Conservation (phyloP, 768 basidiomycete species). For the Lyophyllum shimeji region DNA sequence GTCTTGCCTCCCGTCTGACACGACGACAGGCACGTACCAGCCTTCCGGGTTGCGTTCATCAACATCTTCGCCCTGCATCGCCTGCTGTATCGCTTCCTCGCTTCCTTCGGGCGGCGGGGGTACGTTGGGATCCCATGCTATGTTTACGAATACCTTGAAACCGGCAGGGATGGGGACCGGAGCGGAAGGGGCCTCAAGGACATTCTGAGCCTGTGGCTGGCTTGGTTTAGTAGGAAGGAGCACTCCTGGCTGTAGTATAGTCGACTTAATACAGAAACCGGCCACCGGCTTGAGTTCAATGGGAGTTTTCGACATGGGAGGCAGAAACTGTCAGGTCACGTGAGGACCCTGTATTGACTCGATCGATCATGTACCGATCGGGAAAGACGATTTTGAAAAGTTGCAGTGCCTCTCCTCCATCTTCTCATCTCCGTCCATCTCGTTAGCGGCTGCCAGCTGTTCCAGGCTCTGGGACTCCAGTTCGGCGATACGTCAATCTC, state of each 20-base stretch:
- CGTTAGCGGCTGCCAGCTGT: not conserved
- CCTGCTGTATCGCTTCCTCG: conserved; percentile 57
- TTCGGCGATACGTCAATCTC: conserved; percentile 6
- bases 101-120: conserved; percentile 66
- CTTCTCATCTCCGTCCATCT: conserved; percentile 10
- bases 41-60: conserved; percentile 38
- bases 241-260: conserved; percentile 39
- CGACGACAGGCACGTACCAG: conserved; percentile 71
- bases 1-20: conserved; percentile 62
- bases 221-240: conserved; percentile 24
- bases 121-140: conserved; percentile 67
- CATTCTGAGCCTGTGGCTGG: conserved; percentile 15
- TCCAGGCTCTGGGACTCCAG: conserved; percentile 3
- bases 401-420: conserved; percentile 1
- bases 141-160: conserved; percentile 71
- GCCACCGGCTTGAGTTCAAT: conserved; percentile 55
- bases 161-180: conserved; percentile 41
- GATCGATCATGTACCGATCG: not conserved
- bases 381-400: not conserved
- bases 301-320: conserved; percentile 21
- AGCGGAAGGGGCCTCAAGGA: conserved; percentile 25
- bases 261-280: conserved; percentile 73
- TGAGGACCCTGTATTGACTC: not conserved
- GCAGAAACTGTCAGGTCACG: not conserved
- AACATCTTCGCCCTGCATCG: conserved; percentile 50